Evolutionary conservation across 352 stramenopile genomes (phyloP).

Genomic region (Globisporangium nagaii): DNA sequence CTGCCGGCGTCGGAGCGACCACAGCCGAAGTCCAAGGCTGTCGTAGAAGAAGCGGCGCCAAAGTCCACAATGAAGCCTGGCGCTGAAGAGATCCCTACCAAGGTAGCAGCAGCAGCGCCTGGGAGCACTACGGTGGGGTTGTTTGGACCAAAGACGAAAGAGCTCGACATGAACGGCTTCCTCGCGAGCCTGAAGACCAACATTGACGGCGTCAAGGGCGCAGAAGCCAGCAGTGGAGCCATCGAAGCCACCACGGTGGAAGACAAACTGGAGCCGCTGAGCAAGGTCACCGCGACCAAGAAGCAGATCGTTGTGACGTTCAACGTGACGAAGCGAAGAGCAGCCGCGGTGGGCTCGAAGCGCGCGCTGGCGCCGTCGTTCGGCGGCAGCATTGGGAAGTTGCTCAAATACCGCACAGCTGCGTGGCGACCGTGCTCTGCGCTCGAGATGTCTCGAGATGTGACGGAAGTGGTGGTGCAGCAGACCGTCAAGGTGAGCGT

Average conservation of each 20-base stretch:
- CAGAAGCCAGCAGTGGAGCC: conserved; percentile 7
- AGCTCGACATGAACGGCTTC: conserved; percentile 65
- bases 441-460: conserved; percentile 22
- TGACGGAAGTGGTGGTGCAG: neutral
- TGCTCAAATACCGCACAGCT: conserved; percentile 21
- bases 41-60: conserved; percentile 10
- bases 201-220: conserved; percentile 7
- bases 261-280: conserved; percentile 8
- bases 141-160: conserved; percentile 19
- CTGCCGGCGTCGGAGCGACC: conserved; percentile 37
- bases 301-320: conserved; percentile 32
- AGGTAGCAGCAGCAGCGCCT: conserved; percentile 1
- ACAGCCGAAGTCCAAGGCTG: conserved; percentile 25
- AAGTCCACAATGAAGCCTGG: conserved; percentile 6
- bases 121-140: too few species aligned
- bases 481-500: neutral
- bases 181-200: conserved; percentile 54
- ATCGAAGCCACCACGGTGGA: conserved; percentile 1
- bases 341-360: conserved; percentile 10
- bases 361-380: conserved; percentile 24
- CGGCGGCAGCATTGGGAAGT: conserved; percentile 26
- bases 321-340: conserved; percentile 19
- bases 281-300: neutral
- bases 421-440: conserved; percentile 18
- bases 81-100: conserved; percentile 8